Conservation (phyloP, 805 yeast genomes). For the Myxozyma monticola region DNA sequence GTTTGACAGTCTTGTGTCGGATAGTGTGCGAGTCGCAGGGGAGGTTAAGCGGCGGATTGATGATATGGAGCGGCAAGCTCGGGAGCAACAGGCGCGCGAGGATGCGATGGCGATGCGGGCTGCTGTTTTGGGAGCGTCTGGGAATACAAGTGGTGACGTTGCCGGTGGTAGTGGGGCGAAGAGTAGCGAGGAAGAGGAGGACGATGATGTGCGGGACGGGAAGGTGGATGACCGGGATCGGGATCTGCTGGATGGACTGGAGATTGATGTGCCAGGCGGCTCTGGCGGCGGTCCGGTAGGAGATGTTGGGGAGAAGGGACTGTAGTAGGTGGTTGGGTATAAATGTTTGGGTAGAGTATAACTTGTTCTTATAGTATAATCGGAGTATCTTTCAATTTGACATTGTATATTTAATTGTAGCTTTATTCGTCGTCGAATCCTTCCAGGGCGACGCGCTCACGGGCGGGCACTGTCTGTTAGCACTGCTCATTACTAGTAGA, state of each 20-base stretch:
- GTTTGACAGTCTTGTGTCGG: conserved; percentile 88
- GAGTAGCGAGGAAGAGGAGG: conserved; percentile 2
- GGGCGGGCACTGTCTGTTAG: too few species aligned
- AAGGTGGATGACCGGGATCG: conserved; percentile 51
- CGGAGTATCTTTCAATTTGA: too few species aligned
- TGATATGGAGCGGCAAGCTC: conserved; percentile 40
- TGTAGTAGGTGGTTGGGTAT: too few species aligned
- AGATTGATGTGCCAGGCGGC: conserved; percentile 46
- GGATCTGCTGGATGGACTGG: conserved; percentile 53
- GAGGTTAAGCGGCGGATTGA: conserved; percentile 89
- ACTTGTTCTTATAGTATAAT: too few species aligned
- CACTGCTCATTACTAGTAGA: too few species aligned
- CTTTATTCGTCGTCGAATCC: conserved; percentile 13
- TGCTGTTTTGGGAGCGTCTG: too few species aligned
- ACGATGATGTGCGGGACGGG: too few species aligned
- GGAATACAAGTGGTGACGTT: too few species aligned
- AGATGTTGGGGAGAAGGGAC: too few species aligned
- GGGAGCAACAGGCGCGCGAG: conserved; percentile 32
- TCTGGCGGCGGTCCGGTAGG: not conserved
- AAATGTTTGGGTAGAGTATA: too few species aligned
- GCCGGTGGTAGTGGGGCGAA: too few species aligned
- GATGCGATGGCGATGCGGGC: conserved; percentile 32
- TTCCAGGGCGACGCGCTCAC: conserved; percentile 1
- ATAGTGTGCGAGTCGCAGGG: conserved; percentile 87
- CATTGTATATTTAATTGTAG: too few species aligned